phyloP scores from a whole-genome alignment of 1,139 yeast genomes.

The Yamadazyma conglobata region DNA sequence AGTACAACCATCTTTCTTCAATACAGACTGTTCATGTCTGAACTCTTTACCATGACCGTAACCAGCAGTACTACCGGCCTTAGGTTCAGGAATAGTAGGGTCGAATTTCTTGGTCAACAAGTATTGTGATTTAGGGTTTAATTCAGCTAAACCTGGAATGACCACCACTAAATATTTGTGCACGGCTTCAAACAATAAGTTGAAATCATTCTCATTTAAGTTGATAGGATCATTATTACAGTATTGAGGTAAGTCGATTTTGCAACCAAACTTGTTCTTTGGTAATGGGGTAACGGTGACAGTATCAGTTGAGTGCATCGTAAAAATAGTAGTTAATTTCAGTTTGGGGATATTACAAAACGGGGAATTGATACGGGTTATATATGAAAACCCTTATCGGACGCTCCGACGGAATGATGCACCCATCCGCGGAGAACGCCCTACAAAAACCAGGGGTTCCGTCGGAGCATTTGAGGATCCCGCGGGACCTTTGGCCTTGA shows the following conservation, averaged over 20 bases:
- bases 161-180: slow-evolving; percentile 67
- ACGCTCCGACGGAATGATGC: slow-evolving; percentile 12
- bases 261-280: slow-evolving; percentile 63
- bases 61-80: slow-evolving; percentile 42
- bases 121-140: slow-evolving; percentile 73
- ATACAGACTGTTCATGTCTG: slow-evolving; percentile 72
- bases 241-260: slow-evolving; percentile 58
- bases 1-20: slow-evolving; percentile 74
- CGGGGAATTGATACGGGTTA: neutral
- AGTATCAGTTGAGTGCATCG: slow-evolving; percentile 19
- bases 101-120: slow-evolving; percentile 71
- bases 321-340: neutral
- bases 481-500: slow-evolving; percentile 4
- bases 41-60: slow-evolving; percentile 87
- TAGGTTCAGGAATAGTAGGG: slow-evolving; percentile 57
- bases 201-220: slow-evolving; percentile 62
- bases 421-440: slow-evolving; percentile 5
- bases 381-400: slow-evolving; percentile 9
- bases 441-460: neutral
- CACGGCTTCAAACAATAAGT: slow-evolving; percentile 58
- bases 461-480: neutral
- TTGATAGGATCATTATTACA: slow-evolving; percentile 70
- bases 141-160: slow-evolving; percentile 63
- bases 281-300: slow-evolving; percentile 46
- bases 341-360: neutral